These are phyloP conservation scores for Xerocomus potaroensis DNA, from an alignment of 768 basidiomycete species.

Conservation along the genomic window DNA sequence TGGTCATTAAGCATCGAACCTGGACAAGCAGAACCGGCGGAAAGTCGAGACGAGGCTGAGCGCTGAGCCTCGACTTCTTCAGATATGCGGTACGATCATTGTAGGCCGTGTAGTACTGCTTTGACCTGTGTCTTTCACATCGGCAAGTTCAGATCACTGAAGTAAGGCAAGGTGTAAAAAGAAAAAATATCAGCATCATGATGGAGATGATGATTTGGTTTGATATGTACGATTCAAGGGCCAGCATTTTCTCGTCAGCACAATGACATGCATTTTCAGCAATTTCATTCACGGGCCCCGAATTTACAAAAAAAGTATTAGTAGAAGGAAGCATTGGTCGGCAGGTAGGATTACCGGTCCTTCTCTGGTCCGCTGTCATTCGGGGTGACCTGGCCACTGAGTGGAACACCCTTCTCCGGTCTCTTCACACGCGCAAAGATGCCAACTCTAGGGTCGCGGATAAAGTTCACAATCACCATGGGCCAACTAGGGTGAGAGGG, in stretches of 20 bases:
- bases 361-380: conserved; percentile 9
- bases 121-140: too few relatives aligned
- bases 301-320: conserved; percentile 18
- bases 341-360: conserved; percentile 11
- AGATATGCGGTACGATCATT: too few relatives aligned
- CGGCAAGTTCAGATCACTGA: too few relatives aligned
- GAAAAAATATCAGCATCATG: too few relatives aligned
- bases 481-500: conserved; percentile 92
- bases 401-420: conserved; percentile 36
- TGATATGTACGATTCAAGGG: too few relatives aligned
- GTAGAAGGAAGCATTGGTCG: conserved; percentile 7
- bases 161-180: too few relatives aligned
- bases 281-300: conserved; percentile 3
- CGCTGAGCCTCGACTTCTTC: too few relatives aligned
- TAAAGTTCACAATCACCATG: conserved; percentile 92
- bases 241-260: not conserved
- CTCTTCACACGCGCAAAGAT: conserved; percentile 88
- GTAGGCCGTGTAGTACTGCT: too few relatives aligned
- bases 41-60: too few relatives aligned
- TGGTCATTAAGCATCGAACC: too few relatives aligned
- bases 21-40: too few relatives aligned
- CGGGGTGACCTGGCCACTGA: conserved; percentile 18
- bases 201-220: too few relatives aligned
- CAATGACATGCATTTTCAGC: not conserved
- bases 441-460: conserved; percentile 83